Base-by-base conservation (phyloP, 495 filamentous ascomycete genomes). In the Penicillium canariense region DNA sequence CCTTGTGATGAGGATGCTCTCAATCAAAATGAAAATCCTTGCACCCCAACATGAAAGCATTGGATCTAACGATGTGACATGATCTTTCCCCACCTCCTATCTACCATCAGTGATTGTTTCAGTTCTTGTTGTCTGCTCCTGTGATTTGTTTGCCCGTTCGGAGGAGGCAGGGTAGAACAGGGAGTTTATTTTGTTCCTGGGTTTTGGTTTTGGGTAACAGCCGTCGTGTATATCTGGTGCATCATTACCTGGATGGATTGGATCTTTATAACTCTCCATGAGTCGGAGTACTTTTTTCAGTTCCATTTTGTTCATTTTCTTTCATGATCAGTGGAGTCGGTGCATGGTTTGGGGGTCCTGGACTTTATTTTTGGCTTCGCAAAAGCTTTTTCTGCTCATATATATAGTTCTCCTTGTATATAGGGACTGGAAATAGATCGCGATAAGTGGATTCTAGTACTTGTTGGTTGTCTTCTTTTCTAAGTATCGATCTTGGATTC, bases 201-300 rank as follows among this genome's bases (percentile, higher is more conserved):
- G 54, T 50, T 32, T 45, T 46, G 40, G 39, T 28, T 45, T 44
- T 31, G 20, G 38, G 38, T 42, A 23, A 23, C 38, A 42, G 38
- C 7, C 30, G 6, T 31, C 34, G 52, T 50, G 44, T 50, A 26
- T 51, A 56, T 40, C 54, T 56, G 39, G 48, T 51, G 48, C 47
- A 48, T 54, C 46, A 50, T 50, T 51, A 47, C 45, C 56, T 54
- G 50, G 50, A 50, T 47, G 50, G 50, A 45, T 50, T 50, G 45
- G 44, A 50, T 46, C 31, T 23, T 27, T 46, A 43, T 39, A 18
- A 39, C 47, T 50, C 46, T 46, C 50, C 50, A 59, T 46, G 25
- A 46, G n/a, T 38, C 38, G 50, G 36, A 54, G 46, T 54, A 25
- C 4, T 6, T 42, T 3, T 42, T 25, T 42, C n/a, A n/a, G n/a